These are phyloP conservation scores for Dillenia turbinata DNA, from an alignment of 164 flowering plant species.

Conservation along the genomic window DNA sequence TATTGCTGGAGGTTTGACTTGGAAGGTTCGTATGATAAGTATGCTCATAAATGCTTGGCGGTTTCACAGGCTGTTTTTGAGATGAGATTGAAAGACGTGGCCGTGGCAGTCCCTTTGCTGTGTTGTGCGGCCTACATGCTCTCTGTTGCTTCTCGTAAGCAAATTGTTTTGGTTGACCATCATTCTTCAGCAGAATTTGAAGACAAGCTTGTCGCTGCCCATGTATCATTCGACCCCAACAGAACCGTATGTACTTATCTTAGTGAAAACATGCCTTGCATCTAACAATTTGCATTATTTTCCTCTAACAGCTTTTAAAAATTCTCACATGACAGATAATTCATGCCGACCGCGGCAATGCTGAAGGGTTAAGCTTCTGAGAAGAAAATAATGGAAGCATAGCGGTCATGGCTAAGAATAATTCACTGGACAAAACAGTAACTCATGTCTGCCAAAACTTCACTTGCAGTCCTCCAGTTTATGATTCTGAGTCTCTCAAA, in stretches of 20 bases:
- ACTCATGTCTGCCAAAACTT: conserved; percentile 87
- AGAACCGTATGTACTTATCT: conserved; percentile 48
- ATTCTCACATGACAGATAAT: conserved; percentile 53
- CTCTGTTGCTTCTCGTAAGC: conserved; percentile 59
- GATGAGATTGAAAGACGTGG: conserved; percentile 57
- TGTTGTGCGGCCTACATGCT: conserved; percentile 91
- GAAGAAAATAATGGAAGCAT: conserved; percentile 50
- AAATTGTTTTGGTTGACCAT: conserved; percentile 77
- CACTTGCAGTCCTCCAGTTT: conserved; percentile 70
- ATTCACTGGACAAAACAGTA: conserved; percentile 38
- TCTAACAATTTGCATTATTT: background rate
- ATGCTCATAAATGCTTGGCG: background rate
- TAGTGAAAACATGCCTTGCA: too few species aligned
- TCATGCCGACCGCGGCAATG: conserved; percentile 60
- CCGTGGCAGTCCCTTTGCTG: conserved; percentile 90
- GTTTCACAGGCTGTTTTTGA: conserved; percentile 79
- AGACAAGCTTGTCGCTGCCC: conserved; percentile 67
- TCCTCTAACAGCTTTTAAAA: background rate
- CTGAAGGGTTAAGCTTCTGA: conserved; percentile 77
- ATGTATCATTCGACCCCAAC: conserved; percentile 71
- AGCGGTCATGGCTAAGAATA: conserved; percentile 56
- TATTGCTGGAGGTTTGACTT: too few species aligned
- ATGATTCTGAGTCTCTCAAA: conserved; percentile 41
- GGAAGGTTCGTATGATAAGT: too few species aligned
- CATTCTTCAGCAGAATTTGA: conserved; percentile 45